Conservation (phyloP, 805 yeast genomes). For the Wickerhamiella australiensis region DNA sequence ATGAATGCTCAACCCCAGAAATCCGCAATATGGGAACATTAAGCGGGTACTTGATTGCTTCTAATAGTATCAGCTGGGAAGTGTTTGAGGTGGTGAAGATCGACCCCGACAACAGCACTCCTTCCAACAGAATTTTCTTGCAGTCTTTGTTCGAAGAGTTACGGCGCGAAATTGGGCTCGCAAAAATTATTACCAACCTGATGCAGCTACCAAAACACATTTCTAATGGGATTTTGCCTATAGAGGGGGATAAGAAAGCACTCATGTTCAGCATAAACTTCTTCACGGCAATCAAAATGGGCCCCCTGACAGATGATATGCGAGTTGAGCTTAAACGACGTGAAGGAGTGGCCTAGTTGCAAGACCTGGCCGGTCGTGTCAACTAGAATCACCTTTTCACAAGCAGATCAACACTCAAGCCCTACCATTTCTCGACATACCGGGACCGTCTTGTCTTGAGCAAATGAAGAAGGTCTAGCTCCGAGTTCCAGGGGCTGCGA, state of each 20-base stretch:
- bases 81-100: slow-evolving; percentile 44
- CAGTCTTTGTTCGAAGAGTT: slow-evolving; percentile 72
- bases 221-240: neutral
- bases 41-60: slow-evolving; percentile 73
- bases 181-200: slow-evolving; percentile 35
- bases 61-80: slow-evolving; percentile 56
- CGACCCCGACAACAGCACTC: slow-evolving; percentile 61
- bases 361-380: too few species aligned
- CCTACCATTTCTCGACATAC: too few species aligned
- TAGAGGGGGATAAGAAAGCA: slow-evolving; percentile 14
- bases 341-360: neutral
- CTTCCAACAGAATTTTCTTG: slow-evolving; percentile 65
- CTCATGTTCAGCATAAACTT: slow-evolving; percentile 68
- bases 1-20: slow-evolving; percentile 58
- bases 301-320: slow-evolving; percentile 72
- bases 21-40: slow-evolving; percentile 69
- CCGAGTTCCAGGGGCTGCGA: too few species aligned
- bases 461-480: too few species aligned
- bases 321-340: slow-evolving; percentile 36
- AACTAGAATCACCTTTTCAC: too few species aligned
- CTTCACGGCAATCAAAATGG: slow-evolving; percentile 87
- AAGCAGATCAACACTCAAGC: too few species aligned
- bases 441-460: too few species aligned
- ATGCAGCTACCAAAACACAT: neutral
- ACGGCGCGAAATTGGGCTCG: slow-evolving; percentile 61